Base-by-base conservation (phyloP, 352 stramenopile genomes). In the Pythium rhizo-oryzae region DNA sequence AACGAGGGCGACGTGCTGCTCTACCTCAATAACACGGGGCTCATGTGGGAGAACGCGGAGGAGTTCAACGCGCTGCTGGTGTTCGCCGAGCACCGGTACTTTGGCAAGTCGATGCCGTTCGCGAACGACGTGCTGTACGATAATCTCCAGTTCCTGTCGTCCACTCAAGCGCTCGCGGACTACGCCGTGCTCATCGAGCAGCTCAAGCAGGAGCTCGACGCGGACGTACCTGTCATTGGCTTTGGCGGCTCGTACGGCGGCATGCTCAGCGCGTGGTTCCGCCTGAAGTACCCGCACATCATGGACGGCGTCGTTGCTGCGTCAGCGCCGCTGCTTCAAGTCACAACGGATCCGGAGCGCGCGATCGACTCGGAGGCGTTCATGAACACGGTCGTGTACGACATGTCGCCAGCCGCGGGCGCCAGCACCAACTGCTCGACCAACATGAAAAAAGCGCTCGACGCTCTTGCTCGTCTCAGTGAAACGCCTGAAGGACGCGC, bases 81-180 rank as follows among this genome's bases (percentile, higher is more conserved):
- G 23, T 99, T 99, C 73, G 95, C 92, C 0, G 97, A 99, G 78
- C 97, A 99, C 75, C 90, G 97, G 0, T 99, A 98, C 83, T 98
- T 98, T 79, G 97, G 96, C 62, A 87, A 97, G 72, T 97, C 87
- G 55, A 70, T 97, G 25, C 93, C 93, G 0, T 93, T 93, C 23
- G 75, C 70, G 23, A 82, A 83, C 57, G 78, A 90, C 1, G 72
- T 83, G 25, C n/a, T 18, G 37, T 63, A 57, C 13, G 79, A 92
- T 59, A 75, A 83, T 59, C 82, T 90, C 70, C 75, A 87, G 30
- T 97, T 92, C 60, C 78, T 94, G 7, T 93, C 84, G 23, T 84
- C 82, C 0, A 82, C 94, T 28, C 94, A 98, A 70, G 85, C 96
- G 28, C 78, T 99, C 15, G 90, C 84, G 0, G 94, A 99, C 73